These are phyloP conservation scores for Pseudogymnoascus sp. DNA, from an alignment of 2,329 filamentous ascomycete species.

Conservation along the genomic window DNA sequence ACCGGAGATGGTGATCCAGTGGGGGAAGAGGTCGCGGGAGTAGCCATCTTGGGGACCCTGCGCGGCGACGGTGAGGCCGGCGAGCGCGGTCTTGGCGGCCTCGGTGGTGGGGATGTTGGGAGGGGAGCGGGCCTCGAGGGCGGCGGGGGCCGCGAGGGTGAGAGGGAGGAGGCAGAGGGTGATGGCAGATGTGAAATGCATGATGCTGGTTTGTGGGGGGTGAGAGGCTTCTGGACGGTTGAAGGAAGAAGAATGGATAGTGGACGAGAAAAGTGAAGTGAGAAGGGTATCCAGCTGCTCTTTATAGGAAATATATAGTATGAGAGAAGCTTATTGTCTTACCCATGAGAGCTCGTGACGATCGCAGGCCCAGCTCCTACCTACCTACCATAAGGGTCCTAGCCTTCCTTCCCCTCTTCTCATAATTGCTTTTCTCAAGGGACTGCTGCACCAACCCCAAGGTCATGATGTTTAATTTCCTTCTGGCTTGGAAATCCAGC, in stretches of 20 bases:
- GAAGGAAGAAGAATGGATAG: neutral
- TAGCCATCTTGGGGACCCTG: conserved; percentile 50
- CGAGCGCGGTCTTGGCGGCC: conserved; percentile 50
- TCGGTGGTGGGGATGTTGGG: conserved; percentile 55
- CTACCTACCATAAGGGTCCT: conserved; percentile 1
- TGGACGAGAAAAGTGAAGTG: neutral
- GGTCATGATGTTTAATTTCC: neutral
- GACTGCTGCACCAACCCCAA: neutral
- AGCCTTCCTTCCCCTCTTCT: conserved; percentile 3
- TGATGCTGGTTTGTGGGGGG: conserved; percentile 9
- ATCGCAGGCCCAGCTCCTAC: neutral
- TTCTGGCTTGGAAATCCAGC: neutral
- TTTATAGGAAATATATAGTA: neutral
- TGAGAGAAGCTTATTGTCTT: conserved; percentile 3
- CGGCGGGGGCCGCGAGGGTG: conserved; percentile 16
- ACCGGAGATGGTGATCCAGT: conserved; percentile 59
- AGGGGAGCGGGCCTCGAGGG: conserved; percentile 32
- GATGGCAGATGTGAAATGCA: conserved; percentile 16
- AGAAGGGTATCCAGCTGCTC: neutral
- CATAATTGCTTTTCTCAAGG: neutral
- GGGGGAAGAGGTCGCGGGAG: conserved; percentile 59
- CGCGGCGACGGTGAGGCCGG: conserved; percentile 47
- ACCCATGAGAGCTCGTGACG: conserved; percentile 3
- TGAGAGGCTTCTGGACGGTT: neutral
- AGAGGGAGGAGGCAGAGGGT: conserved; percentile 13